Evolutionary conservation across 805 yeast species (phyloP), one percentile per base, ranked within the genome.

Genomic region (Wickerhamiella alocasiicola): DNA sequence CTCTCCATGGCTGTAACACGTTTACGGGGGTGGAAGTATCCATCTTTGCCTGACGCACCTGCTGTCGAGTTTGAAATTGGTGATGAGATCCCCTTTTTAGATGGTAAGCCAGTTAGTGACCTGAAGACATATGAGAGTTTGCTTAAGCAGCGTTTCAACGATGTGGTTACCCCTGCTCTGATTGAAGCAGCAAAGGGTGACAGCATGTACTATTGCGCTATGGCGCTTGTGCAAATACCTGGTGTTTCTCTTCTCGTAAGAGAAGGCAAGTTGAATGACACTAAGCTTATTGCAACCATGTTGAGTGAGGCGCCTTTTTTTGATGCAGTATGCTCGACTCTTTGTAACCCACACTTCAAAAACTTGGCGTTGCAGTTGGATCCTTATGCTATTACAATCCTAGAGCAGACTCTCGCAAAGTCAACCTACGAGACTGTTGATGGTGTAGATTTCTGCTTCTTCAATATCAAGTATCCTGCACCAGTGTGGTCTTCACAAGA

Each of bases 361-460:
- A 12, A n/a, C 5, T 4, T 28, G 32, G 39, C 25, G 11, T 7
- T 36, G 26, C 11, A 18, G 3, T 11, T 21, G 6, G 33, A 36
- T 23, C 31, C 43, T 19, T 34, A 27, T 29, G 43, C 43, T 5
- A 12, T 40, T 4, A 21, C 38, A 3, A 29, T 34, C 7, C 9
- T 32, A 6, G 43, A 40, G 31, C 32, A 36, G 28, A 17, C 28
- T 6, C 24, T 36, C 13, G 39, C 39, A 19, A 36, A 36, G 30
- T 23, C 9, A 7, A 23, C 7, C 7, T 23, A 23, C 11, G 26
- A 23, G 11, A 23, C 11, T 7, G 9, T 23, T 11, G 26, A 23
- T 23, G 26, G 26, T 23, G 11, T 11, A 7, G 26, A 23, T 7
- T 11, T 23, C 9, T 23, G 26, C 11, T 23, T 21, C 20, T 36